A percentile compares a stretch with the other conserved stretches of the same genome.
Conservation (phyloP, 345 rosid genomes). For the Populus simonii region DNA sequence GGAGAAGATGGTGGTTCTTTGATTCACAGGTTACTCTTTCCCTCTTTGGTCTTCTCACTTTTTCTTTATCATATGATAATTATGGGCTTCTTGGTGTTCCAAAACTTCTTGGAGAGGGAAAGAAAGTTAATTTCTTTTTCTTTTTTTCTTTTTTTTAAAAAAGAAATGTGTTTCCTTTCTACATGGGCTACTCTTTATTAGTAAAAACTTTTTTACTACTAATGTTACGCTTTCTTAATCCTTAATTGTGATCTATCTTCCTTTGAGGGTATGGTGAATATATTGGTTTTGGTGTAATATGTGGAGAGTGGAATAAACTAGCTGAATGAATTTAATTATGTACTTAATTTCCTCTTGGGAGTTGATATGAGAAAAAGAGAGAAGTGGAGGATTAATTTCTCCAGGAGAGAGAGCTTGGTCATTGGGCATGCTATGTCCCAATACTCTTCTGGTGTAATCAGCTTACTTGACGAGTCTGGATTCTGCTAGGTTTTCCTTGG, state of each 20-base stretch:
- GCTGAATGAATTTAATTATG: background rate
- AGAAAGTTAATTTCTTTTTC: background rate
- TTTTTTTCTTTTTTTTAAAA: background rate
- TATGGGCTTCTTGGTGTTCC: conserved; percentile 6
- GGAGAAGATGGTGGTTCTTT: conserved; percentile 20
- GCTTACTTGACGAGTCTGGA: background rate
- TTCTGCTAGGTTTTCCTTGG: background rate
- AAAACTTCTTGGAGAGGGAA: background rate
- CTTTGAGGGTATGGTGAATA: background rate
- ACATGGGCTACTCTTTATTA: background rate
- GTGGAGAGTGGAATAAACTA: background rate
- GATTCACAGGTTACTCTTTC: conserved; percentile 29
- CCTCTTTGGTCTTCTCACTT: conserved; percentile 13
- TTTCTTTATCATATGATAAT: conserved; percentile 15
- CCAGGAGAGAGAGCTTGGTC: background rate
- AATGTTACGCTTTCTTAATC: background rate
- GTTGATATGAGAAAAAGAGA: background rate
- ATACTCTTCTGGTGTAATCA: background rate
- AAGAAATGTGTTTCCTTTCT: background rate
- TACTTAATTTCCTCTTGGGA: background rate
- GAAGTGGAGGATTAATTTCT: background rate
- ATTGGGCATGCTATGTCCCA: background rate
- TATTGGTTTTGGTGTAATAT: background rate
- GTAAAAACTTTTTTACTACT: background rate
- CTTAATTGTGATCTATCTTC: background rate